These are phyloP conservation scores for Tylopilus subfusipes DNA, from an alignment of 768 basidiomycete genomes.

Conservation along the genomic window DNA sequence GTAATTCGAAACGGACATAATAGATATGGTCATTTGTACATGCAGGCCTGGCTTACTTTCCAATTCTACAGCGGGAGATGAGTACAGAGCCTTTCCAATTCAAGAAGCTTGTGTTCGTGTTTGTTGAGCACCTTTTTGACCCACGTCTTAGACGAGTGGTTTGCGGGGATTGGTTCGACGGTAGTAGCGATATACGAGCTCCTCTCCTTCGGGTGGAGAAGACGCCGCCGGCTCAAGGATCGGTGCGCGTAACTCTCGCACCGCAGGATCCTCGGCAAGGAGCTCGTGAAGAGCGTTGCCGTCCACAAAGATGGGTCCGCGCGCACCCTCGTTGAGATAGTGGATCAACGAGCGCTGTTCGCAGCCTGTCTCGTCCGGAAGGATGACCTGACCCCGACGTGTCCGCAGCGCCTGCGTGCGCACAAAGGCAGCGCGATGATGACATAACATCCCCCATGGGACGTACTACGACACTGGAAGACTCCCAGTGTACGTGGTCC, in stretches of 20 bases:
- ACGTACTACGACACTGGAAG: conserved; percentile 3
- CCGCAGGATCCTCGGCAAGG: conserved; percentile 1
- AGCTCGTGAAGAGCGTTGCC: not conserved
- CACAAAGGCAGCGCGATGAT: not conserved
- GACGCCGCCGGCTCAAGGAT: conserved; percentile 4
- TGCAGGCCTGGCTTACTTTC: not conserved
- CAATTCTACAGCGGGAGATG: not conserved
- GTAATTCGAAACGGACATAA: conserved; percentile 14
- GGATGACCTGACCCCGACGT: conserved; percentile 3
- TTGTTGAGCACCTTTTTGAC: conserved; percentile 9
- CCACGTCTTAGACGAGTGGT: conserved; percentile 18
- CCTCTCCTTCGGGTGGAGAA: conserved; percentile 16
- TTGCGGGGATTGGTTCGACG: rapidly evolving
- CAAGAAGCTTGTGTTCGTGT: not conserved
- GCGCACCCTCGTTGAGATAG: conserved; percentile 19
- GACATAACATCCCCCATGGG: not conserved
- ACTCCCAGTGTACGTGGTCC: not conserved
- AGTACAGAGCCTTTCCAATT: not conserved
- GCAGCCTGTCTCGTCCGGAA: not conserved
- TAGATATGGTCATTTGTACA: not conserved
- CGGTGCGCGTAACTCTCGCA: conserved; percentile 5
- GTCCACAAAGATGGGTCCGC: conserved; percentile 20
- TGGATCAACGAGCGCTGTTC: conserved; percentile 3
- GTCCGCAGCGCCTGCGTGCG: not conserved
- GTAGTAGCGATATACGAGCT: conserved; percentile 12